These are phyloP conservation scores for Aspergillus biplanus DNA, from an alignment of 495 filamentous ascomycete species.

Conservation along the genomic window DNA sequence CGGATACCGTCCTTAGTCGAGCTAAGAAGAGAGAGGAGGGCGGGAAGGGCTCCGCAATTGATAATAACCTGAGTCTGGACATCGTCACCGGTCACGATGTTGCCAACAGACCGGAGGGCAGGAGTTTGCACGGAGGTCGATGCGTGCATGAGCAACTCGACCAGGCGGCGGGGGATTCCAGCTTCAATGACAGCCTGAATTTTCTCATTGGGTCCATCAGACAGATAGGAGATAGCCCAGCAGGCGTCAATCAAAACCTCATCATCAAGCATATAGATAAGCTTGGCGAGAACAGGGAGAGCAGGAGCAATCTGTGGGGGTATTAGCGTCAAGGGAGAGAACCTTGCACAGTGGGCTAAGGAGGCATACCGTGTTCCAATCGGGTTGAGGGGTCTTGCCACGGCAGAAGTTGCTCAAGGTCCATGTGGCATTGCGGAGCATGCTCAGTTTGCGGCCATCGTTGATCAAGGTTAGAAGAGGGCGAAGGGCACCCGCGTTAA, in stretches of 20 bases:
- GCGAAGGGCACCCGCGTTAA: slow-evolving; percentile 85
- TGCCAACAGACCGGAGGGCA: slow-evolving; percentile 94
- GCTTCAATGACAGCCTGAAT: slow-evolving; percentile 99
- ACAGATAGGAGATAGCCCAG: slow-evolving; percentile 99
- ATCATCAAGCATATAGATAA: slow-evolving; percentile 97
- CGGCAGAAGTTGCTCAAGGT: slow-evolving; percentile 99
- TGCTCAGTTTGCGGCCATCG: slow-evolving; percentile 98
- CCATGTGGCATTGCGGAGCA: slow-evolving; percentile 99
- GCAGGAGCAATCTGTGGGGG: slow-evolving; percentile 81
- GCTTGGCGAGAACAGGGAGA: slow-evolving; percentile 93
- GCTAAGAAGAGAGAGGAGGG: slow-evolving; percentile 87
- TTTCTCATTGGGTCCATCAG: slow-evolving; percentile 99
- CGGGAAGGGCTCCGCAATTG: slow-evolving; percentile 93
- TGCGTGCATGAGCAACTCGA: slow-evolving; percentile 98
- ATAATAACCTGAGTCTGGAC: slow-evolving; percentile 99
- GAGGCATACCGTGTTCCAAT: slow-evolving; percentile 83
- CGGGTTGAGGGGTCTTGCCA: slow-evolving; percentile 98
- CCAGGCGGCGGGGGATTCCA: slow-evolving; percentile 93
- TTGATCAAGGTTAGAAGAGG: slow-evolving; percentile 87
- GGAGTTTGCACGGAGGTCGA: slow-evolving; percentile 99
- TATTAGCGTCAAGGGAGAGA: slow-evolving; percentile 21
- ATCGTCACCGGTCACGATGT: slow-evolving; percentile 99
- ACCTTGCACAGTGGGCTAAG: not conserved
- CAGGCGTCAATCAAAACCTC: slow-evolving; percentile 99
- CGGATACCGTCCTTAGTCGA: slow-evolving; percentile 98